Base-by-base conservation (phyloP, 1,139 yeast species). In the Schwanniomyces etchellsii region DNA sequence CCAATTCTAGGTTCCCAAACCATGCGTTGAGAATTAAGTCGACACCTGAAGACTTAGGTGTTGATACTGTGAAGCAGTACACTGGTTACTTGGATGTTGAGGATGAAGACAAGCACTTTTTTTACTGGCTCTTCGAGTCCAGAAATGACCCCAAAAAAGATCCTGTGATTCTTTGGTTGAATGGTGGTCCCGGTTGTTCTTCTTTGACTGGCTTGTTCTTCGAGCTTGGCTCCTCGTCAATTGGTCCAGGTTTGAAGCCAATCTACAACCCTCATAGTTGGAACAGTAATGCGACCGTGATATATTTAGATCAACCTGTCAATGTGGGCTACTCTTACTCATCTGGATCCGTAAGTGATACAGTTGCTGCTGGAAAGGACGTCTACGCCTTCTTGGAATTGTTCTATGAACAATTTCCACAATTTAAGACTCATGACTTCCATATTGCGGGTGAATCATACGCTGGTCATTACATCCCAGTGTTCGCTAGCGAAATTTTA, bases 361-460 rank as follows among this genome's bases (percentile, higher is more conserved):
- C 95, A 27, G 79, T 80, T 32, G 86, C 93, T 32, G 97, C 97
- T 15, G 95, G 95, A 44, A 70, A 81, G 56, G 97, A 91, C 53
- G 95, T 88, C 20, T 85, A 85, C 45, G 95, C 95, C 1, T 89
- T 91, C 61, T 71, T 91, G 58, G 81, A 83, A 51, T 72, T 89
- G 52, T 91, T 91, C 68, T 91, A 83, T 71, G 74, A 82, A 57
- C 85, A 84, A 55, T 91, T 88, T 74, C 95, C 96, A 27, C 77
- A 89, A 60, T 86, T 82, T 62, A 59, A 70, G 29, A 59, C 73
- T 23, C 77, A 74, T 32, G 43, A 44, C 24, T 88, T 91, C 81
- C 97, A 89, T 60, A 88, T 91, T 60, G 94, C 97, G 28, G 98
- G 97, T 47, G 97, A 91, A 63, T 85, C 96, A n/a, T 91, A 91